Base-by-base conservation (phyloP, 306 rosid genomes). In the Acacia melanoxylon region DNA sequence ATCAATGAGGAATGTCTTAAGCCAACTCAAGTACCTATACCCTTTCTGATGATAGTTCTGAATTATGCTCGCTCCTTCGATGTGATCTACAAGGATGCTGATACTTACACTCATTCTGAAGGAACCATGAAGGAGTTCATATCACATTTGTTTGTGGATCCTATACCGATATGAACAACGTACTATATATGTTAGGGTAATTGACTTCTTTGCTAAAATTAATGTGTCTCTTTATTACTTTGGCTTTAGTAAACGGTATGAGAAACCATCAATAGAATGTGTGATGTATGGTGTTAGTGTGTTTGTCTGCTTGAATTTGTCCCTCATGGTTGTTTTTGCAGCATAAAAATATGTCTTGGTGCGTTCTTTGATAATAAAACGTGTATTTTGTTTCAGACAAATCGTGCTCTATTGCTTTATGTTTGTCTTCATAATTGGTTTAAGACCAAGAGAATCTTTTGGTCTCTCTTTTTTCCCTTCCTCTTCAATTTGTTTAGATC, bases 21-120 rank as follows among this genome's bases (percentile, higher is more conserved):
- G 5, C 72, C 19, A 10, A 77, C 19, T 9, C 0, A 62, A 25
- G 44, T 62, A 14, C 12, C 72, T 3, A 62, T 15, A 59, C 80
- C 80, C 45, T 27, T 61, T 31, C 58, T 76, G 0, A 25, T 8
- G 19, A 24, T 10, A 19, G 29, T 62, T 7, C 15, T 61, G 19
- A 74, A 52, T 7, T 10, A 19, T 1, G 1, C 78, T 31, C 78
- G 78, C 5, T 20, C 52, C 44, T 42, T 71, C 8, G 77, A 70
- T 27, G 77, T 80, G 3, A 7, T 80, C 4, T 54, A 71, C 31
- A 71, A 58, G 33, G 71, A 80, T 1, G 46, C 8, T 27, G 83
- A 80, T 80, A 8, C 15, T 5, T 70, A 24, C 35, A 70, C 83
- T 19, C 52, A 80, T 25, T 9, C 83, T 16, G n/a, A 20, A 41